Evolutionary conservation across 306 rosid genomes (phyloP).

Genomic region (Erythrophleum fordii): DNA sequence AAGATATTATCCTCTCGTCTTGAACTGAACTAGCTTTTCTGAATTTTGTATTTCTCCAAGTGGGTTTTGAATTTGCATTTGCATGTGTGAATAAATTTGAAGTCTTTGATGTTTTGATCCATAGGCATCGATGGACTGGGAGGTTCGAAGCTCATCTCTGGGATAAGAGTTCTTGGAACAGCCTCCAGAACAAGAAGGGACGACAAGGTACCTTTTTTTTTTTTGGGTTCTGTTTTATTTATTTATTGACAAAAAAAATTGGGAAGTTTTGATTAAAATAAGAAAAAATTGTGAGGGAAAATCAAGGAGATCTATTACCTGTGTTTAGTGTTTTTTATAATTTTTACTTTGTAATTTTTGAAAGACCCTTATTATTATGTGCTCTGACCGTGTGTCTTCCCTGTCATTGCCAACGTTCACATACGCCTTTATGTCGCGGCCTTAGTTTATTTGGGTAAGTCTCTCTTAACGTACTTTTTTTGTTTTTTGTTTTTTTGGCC

Average conservation of each 20-base stretch:
- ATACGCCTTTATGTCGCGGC: conserved; percentile 54
- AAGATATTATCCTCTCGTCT: not conserved
- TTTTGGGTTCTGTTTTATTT: not conserved
- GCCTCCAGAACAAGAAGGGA: conserved; percentile 86
- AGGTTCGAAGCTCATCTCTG: conserved; percentile 97
- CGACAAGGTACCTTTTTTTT: conserved; percentile 69
- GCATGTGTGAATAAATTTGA: conserved; percentile 28
- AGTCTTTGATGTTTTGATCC: not conserved
- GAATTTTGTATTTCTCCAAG: not conserved
- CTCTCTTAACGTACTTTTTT: no score
- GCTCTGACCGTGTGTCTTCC: conserved; percentile 62
- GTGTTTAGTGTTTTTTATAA: conserved; percentile 21
- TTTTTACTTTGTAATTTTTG: not conserved
- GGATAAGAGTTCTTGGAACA: conserved; percentile 95
- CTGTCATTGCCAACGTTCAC: conserved; percentile 72
- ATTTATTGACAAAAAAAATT: not conserved
- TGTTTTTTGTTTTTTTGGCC: no score
- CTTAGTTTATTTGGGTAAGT: conserved; percentile 97
- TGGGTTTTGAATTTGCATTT: not conserved
- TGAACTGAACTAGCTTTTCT: not conserved
- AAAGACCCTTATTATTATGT: conserved; percentile 17
- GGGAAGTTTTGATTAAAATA: conserved; percentile 13
- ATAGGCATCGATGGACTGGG: conserved; percentile 98
- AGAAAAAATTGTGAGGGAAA: conserved; percentile 34
- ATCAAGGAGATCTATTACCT: conserved; percentile 59